Conservation (phyloP, 352 stramenopile genomes). For the Ophiocytium majus region DNA sequence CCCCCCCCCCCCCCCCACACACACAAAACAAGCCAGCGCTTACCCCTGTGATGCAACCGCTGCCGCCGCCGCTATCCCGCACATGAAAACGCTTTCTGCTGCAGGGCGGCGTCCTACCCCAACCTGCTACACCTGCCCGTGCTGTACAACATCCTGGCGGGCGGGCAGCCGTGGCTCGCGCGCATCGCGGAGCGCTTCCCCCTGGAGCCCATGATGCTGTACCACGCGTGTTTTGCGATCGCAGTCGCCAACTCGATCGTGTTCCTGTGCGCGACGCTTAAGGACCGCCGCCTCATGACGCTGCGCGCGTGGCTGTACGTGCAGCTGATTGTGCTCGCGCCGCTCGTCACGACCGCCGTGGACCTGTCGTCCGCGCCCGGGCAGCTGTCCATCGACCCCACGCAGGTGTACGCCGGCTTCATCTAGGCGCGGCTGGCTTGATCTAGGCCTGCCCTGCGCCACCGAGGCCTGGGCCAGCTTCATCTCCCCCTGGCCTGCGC, state of each 20-base stretch:
- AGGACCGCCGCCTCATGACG: slow-evolving; percentile 29
- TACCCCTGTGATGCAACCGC: too few species aligned
- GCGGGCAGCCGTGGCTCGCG: slow-evolving; percentile 26
- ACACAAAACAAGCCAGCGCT: too few species aligned
- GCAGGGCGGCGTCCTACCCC: slow-evolving; percentile 28
- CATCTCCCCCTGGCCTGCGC: too few species aligned
- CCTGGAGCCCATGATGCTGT: slow-evolving; percentile 32
- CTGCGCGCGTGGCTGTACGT: slow-evolving; percentile 28
- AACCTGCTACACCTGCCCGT: slow-evolving; percentile 35
- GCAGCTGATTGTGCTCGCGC: slow-evolving; percentile 27
- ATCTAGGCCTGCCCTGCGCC: too few species aligned
- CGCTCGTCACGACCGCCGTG: slow-evolving; percentile 28
- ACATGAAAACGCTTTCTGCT: neutral
- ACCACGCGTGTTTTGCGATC: slow-evolving; percentile 32
- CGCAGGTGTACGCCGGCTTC: slow-evolving; percentile 36
- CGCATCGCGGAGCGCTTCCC: slow-evolving; percentile 12
- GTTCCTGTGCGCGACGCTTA: slow-evolving; percentile 32
- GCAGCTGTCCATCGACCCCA: slow-evolving; percentile 30
- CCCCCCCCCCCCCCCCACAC: too few species aligned
- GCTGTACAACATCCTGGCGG: slow-evolving; percentile 31
- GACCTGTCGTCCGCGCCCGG: neutral
- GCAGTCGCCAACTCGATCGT: slow-evolving; percentile 32
- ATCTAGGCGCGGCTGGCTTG: slow-evolving; percentile 20
- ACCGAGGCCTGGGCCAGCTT: too few species aligned
- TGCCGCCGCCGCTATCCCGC: neutral